Conservation (phyloP, 805 yeast species). For the Hanseniaspora vineae region DNA sequence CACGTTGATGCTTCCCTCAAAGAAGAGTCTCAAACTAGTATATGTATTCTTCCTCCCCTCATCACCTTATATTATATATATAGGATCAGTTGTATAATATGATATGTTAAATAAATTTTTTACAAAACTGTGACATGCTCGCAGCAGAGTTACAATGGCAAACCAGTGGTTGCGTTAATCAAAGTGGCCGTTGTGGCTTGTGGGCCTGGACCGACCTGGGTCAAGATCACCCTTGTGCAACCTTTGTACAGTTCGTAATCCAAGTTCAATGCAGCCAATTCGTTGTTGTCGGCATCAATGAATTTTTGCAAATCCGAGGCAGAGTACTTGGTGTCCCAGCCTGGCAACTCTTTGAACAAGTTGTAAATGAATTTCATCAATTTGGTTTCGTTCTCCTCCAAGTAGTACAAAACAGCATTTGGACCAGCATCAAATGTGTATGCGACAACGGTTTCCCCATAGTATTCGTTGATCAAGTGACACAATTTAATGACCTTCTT, state of each 20-base stretch:
- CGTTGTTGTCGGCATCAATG: slow-evolving; percentile 16
- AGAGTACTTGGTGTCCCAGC: slow-evolving; percentile 46
- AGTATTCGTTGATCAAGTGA: slow-evolving; percentile 58
- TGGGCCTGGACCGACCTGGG: slow-evolving; percentile 85
- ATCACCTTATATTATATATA: too few species aligned
- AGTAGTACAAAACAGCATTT: slow-evolving; percentile 90
- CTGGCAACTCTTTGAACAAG: slow-evolving; percentile 45
- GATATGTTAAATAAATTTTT: too few species aligned
- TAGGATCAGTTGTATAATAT: too few species aligned
- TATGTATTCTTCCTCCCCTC: too few species aligned
- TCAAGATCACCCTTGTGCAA: slow-evolving; percentile 71
- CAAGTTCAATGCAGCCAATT: slow-evolving; percentile 27
- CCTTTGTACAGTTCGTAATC: slow-evolving; percentile 49
- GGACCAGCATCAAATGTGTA: slow-evolving; percentile 99
- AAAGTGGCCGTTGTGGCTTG: slow-evolving; percentile 42
- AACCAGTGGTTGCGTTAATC: slow-evolving; percentile 43
- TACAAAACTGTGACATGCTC: neutral
- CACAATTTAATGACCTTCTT: slow-evolving; percentile 66
- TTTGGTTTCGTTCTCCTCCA: slow-evolving; percentile 55
- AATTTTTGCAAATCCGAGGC: slow-evolving; percentile 14
- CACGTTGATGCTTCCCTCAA: too few species aligned
- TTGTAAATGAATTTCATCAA: slow-evolving; percentile 60
- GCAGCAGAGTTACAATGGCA: slow-evolving; percentile 32
- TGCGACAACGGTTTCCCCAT: slow-evolving; percentile 60
- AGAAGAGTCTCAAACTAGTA: too few species aligned